These are phyloP conservation scores for Endogone sp. DNA, from an alignment of 192 early-diverging fungal species.

Conservation along the genomic window DNA sequence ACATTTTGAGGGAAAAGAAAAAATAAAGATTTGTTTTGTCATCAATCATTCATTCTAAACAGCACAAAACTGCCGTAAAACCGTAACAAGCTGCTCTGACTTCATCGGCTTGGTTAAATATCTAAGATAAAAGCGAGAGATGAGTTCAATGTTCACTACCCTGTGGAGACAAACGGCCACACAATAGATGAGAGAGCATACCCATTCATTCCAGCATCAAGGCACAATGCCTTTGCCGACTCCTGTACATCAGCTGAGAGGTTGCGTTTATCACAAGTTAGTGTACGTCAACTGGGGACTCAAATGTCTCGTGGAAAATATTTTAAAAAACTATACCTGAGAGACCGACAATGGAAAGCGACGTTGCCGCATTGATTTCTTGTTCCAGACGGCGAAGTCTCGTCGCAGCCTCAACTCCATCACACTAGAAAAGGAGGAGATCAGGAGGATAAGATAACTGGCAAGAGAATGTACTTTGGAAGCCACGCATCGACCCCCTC, in stretches of 20 bases:
- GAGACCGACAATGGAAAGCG: neutral
- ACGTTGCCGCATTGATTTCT: neutral
- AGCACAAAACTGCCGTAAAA: slow-evolving; percentile 32
- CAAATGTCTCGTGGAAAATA: no score
- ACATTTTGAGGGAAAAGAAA: no score
- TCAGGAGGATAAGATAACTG: no score
- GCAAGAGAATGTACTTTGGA: neutral
- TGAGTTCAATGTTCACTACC: no score
- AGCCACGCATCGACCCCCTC: neutral
- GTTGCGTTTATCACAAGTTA: no score
- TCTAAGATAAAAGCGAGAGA: neutral
- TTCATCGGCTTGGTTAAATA: slow-evolving; percentile 50
- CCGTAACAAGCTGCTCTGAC: slow-evolving; percentile 37
- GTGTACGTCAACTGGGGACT: no score
- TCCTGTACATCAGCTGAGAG: slow-evolving; percentile 44
- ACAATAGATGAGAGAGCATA: neutral
- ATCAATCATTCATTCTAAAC: neutral
- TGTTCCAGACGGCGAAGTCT: neutral
- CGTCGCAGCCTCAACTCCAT: slow-evolving; percentile 44
- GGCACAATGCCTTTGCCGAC: slow-evolving; percentile 35
- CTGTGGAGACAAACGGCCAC: no score
- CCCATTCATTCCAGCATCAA: slow-evolving; percentile 46
- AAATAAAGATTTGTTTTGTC: no score
- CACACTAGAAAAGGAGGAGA: slow-evolving; percentile 13
- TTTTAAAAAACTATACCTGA: neutral